Percentiles rank a stretch among this genome's conserved stretches.
These are phyloP conservation scores for Grifola frondosa DNA, from an alignment of 1,284 basidiomycete genomes.

Conservation along the genomic window DNA sequence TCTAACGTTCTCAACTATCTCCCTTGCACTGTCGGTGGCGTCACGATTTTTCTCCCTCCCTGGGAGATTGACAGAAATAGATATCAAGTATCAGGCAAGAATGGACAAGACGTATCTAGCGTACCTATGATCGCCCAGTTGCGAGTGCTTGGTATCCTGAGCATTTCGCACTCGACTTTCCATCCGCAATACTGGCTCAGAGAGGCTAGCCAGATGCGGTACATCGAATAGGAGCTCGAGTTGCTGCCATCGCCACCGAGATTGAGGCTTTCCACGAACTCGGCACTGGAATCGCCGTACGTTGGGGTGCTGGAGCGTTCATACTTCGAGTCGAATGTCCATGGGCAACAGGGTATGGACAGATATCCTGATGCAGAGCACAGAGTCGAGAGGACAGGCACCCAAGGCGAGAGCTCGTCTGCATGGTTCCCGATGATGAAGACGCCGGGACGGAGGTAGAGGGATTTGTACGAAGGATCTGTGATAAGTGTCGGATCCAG, in stretches of 20 bases:
- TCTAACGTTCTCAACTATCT: constrained; percentile 49
- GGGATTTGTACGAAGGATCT: too few relatives aligned
- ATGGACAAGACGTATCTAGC: constrained; percentile 26
- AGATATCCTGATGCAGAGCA: constrained; percentile 70
- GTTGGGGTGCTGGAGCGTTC: constrained; percentile 43
- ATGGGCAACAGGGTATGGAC: constrained; percentile 91
- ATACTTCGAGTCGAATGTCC: constrained; percentile 70
- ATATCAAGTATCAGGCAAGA: constrained; percentile 10
- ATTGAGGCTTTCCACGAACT: constrained; percentile 51
- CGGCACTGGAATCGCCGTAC: constrained; percentile 37
- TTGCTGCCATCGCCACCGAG: constrained; percentile 57
- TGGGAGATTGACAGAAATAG: background rate
- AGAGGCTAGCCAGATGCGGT: constrained; percentile 80
- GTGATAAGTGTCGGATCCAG: constrained; percentile 72
- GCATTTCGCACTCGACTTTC: constrained; percentile 80
- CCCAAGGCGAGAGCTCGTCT: constrained; percentile 93
- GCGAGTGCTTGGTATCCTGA: constrained; percentile 90
- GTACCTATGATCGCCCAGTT: constrained; percentile 89
- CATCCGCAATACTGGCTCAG: constrained; percentile 77
- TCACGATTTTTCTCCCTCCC: constrained; percentile 32
- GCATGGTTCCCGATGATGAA: constrained; percentile 97
- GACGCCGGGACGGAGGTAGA: constrained; percentile 39
- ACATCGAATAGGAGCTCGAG: constrained; percentile 72
- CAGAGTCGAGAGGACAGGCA: constrained; percentile 71
- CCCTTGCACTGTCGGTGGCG: constrained; percentile 26